Percentiles rank a stretch among this genome's conserved stretches.
Conservation (phyloP, 805 yeast genomes). For the Huiozyma sinensis region DNA sequence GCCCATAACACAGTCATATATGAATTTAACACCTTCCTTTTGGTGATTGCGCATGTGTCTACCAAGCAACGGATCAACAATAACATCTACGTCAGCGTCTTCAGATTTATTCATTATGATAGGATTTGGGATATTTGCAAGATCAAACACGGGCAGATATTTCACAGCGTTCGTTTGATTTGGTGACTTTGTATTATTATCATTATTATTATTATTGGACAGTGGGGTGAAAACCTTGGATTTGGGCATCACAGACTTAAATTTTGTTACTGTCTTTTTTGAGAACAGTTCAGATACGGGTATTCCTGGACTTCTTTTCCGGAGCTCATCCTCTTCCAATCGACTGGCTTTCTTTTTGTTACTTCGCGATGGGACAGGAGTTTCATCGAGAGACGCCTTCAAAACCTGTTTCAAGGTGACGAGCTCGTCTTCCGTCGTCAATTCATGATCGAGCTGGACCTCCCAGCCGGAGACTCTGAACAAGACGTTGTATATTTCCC, state of each 20-base stretch:
- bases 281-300: slow-evolving; percentile 11
- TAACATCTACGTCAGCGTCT: slow-evolving; percentile 34
- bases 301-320: not conserved
- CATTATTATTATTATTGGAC: slow-evolving; percentile 5
- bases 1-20: slow-evolving; percentile 79
- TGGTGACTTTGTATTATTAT: too few relatives aligned
- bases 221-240: slow-evolving; percentile 6
- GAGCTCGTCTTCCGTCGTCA: slow-evolving; percentile 20
- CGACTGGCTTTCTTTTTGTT: not conserved
- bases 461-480: slow-evolving; percentile 50
- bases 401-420: not conserved
- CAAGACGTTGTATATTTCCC: slow-evolving; percentile 29
- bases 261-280: slow-evolving; percentile 7
- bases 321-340: not conserved
- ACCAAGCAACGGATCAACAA: slow-evolving; percentile 49
- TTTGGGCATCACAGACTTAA: slow-evolving; percentile 9
- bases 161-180: slow-evolving; percentile 9
- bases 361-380: not conserved
- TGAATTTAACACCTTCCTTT: slow-evolving; percentile 67
- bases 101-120: slow-evolving; percentile 32
- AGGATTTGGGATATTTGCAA: slow-evolving; percentile 27
- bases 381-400: not conserved
- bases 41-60: slow-evolving; percentile 71
- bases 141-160: slow-evolving; percentile 33
- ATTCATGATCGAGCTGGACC: slow-evolving; percentile 45